phyloP scores from a whole-genome alignment of 352 stramenopile genomes.

The Phytophthora uliginosa region DNA sequence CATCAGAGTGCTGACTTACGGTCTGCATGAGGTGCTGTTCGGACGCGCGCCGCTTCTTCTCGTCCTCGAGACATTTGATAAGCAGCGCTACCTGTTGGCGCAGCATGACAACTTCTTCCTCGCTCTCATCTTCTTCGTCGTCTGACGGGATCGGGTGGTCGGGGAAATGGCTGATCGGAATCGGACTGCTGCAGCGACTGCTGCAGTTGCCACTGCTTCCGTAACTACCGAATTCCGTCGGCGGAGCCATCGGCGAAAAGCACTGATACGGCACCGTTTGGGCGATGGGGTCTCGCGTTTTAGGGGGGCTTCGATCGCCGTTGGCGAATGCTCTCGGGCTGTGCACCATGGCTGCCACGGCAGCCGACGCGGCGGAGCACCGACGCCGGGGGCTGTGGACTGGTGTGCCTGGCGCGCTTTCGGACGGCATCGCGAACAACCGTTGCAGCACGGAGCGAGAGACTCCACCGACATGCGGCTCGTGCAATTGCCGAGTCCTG shows the following conservation, averaged over 20 bases:
- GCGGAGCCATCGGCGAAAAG: conserved; percentile 33
- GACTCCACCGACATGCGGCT: conserved; percentile 39
- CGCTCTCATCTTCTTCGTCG: conserved; percentile 39
- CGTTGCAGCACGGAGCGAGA: conserved; percentile 41
- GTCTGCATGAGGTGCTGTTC: conserved; percentile 80
- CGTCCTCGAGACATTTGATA: conserved; percentile 63
- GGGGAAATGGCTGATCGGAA: conserved; percentile 25
- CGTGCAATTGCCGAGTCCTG: neutral
- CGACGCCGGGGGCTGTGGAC: conserved; percentile 40
- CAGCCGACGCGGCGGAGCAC: conserved; percentile 44
- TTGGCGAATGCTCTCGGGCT: conserved; percentile 44
- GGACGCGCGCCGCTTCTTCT: conserved; percentile 71
- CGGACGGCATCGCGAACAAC: conserved; percentile 26
- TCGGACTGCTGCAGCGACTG: conserved; percentile 40
- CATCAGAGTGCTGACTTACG: conserved; percentile 28
- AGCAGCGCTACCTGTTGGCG: conserved; percentile 70
- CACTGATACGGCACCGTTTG: conserved; percentile 38
- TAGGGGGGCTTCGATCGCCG: conserved; percentile 18
- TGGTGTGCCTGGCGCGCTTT: conserved; percentile 18
- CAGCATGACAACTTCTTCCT: conserved; percentile 54
- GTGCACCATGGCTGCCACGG: conserved; percentile 41
- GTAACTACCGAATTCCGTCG: conserved; percentile 39
- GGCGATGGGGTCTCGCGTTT: conserved; percentile 29
- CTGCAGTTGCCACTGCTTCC: conserved; percentile 36
- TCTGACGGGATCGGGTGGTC: conserved; percentile 41